Base-by-base conservation (phyloP, 768 basidiomycete genomes). In the Phanerochaete sordida region DNA sequence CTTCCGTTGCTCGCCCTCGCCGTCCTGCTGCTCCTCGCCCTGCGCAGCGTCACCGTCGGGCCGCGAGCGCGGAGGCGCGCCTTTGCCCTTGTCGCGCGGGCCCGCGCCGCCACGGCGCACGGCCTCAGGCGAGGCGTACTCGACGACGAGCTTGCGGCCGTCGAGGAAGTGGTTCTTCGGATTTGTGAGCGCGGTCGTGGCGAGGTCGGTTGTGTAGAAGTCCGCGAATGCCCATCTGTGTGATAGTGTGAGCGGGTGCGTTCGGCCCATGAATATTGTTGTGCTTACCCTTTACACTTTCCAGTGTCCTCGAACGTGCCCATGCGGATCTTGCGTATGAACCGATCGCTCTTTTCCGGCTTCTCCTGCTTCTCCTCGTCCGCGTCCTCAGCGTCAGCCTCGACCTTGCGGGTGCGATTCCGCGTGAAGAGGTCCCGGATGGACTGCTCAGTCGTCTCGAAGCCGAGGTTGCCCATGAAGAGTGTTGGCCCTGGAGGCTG, bases 251-350 rank as follows among this genome's bases (percentile, higher is more conserved):
- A 51, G 54, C 6, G 26, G 15, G 19, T 35, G 4, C 12, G 16
- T 50, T 16, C 15, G 21, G 21, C 15, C 27, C 52, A 26, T 58
- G 33, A 24, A 16, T 23, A 5, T 1, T 48, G 48, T 11, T 16
- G 27, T n/a, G 76, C 81, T 60, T 69, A 97, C 96, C 96, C 96
- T 80, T 98, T 99, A 76, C 96, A 98, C 56, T 84, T 74, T 9
- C 96, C 97, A 51, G 85, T 91, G 72, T 99, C 96, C 71, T 98
- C 94, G 65, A 99, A 99, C 19, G 95, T 95, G 3, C 94, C 95
- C 83, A 99, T 82, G 6, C 96, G 85, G 28, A 99, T 76, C 70
- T 93, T 93, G 62, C 90, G 81, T 76, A 88, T 81, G 86, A 85
- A 85, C 24, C 72, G 70, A 48, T 82, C 74, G 45, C 69, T 71